Evolutionary conservation across 768 basidiomycete species (phyloP), one percentile per base, ranked within the genome.

Genomic region (Lentinula sp.): DNA sequence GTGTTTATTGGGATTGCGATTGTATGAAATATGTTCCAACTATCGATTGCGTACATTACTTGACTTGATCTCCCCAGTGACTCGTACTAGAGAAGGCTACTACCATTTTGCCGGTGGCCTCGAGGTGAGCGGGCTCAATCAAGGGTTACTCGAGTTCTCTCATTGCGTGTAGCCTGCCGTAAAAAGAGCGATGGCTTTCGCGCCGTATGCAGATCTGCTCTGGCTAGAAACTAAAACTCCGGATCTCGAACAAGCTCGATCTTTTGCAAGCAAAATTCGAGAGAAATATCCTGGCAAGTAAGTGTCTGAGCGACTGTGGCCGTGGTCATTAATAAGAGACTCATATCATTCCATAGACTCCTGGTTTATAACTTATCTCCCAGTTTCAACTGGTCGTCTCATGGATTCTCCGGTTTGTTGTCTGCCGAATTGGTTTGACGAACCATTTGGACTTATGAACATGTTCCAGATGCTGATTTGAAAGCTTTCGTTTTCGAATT

Each of bases 141-240:
- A 9, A 16, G 8, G 32, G 23, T 10, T 15, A 52, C 28, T 7
- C 4, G 35, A n/a, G 11, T 23, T 2, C 15, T 21, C 15, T 52
- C n/a, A 10, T 43, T 21, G n/a, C 8, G 46, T 42, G 53, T 60
- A 86, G 83, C 81, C 89, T 5, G 95, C 93, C 10, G 84, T 94
- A 69, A 87, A 89, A 66, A 89, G 94, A 39, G 84, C 86, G 3
- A 77, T 88, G 62, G 83, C 84, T 21, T 97, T 87, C 68, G 89
- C 93, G 0, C 91, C 91, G 18, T 89, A 93, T 66, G 87, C 93
- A 13, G 94, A 97, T 71, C 80, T 95, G 65, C 76, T 95, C 49
- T 97, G 94, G 95, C 80, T 95, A 48, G 95, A 96, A 76, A 97
- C 95, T 2, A 94, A 92, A 67, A 80, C 81, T n/a, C 94, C 95